Base-by-base conservation (phyloP, 2,329 filamentous ascomycete species). In the Stemphylium beticola region DNA sequence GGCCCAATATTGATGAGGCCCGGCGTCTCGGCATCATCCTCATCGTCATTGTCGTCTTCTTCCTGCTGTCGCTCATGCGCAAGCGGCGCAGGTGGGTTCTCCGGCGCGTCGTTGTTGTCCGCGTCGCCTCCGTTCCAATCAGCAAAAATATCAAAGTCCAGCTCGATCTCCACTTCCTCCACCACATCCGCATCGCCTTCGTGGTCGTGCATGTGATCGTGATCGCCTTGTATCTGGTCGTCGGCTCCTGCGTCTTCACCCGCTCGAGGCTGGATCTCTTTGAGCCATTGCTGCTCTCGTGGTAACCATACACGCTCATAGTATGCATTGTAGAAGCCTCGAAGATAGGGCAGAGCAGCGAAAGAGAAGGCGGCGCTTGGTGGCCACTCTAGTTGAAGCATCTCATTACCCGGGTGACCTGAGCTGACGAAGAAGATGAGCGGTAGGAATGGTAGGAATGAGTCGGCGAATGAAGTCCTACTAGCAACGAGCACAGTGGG, bases 401-500 rank as follows among this genome's bases (percentile, higher is more conserved):
- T 57, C 8, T 75, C 68, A 12, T 79, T 74, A 34, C 71, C 66
- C 0, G 72, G 65, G 6, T 80, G 79, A 34, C 79, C 78, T n/a
- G 81, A 81, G 24, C 79, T 83, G 36, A 79, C 83, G 56, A 85
- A 85, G 73, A 85, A 85, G 62, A 85, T 78, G 50, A 89, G 80
- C 0, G 87, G 87, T 15, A 89, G 78, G 17, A 85, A 82, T 2
- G 87, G 86, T 6, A 89, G 77, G 7, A 88, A 76, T 3, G 83
- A 82, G 62, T 91, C 88, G 26, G 85, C 83, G 42, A 88, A 79
- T 2, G 79, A 81, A 22, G 87, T 86, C 31, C 89, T 81, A 17
- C 87, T 87, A n/a, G 89, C 80, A 10, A 92, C 80, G 8, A 93
- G 79, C 2, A 85, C 81, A 10, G 88, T 80, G 0, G 86, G 88